Conservation (phyloP, 1,284 basidiomycete species). For the Earliella scabrosa region DNA sequence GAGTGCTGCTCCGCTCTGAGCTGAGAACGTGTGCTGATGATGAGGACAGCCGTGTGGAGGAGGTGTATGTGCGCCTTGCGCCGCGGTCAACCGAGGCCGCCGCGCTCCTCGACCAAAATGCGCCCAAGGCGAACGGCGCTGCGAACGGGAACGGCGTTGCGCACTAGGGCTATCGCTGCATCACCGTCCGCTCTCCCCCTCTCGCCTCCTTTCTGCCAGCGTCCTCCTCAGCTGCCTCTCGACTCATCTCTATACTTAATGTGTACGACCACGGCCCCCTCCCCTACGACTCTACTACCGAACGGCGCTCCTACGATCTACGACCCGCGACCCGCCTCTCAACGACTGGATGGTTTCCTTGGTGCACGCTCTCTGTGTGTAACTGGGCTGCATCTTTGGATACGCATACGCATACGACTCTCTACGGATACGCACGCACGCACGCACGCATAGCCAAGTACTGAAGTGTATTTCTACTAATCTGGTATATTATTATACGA, state of each 20-base stretch:
- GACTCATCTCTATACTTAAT: too few relatives aligned
- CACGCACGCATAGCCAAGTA: not conserved
- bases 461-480: too few relatives aligned
- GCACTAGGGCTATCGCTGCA: too few relatives aligned
- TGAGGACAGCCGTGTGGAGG: conserved; percentile 14
- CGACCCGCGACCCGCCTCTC: too few relatives aligned
- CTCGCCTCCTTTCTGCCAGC: not conserved
- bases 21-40: not conserved
- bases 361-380: too few relatives aligned
- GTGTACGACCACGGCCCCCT: too few relatives aligned
- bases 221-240: too few relatives aligned
- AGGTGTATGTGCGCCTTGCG: conserved; percentile 16
- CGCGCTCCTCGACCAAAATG: conserved; percentile 8
- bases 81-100: conserved; percentile 9
- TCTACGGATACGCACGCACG: not conserved
- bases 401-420: too few relatives aligned
- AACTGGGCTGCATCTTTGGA: too few relatives aligned
- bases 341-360: too few relatives aligned
- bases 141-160: conserved; percentile 1
- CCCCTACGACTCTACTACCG: too few relatives aligned
- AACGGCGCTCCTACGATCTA: too few relatives aligned
- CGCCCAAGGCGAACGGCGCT: not conserved
- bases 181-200: not conserved
- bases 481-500: not conserved
- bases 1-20: not conserved